Evolutionary conservation across 139 green algal species (phyloP).

Genomic region (Chlorella sp.): DNA sequence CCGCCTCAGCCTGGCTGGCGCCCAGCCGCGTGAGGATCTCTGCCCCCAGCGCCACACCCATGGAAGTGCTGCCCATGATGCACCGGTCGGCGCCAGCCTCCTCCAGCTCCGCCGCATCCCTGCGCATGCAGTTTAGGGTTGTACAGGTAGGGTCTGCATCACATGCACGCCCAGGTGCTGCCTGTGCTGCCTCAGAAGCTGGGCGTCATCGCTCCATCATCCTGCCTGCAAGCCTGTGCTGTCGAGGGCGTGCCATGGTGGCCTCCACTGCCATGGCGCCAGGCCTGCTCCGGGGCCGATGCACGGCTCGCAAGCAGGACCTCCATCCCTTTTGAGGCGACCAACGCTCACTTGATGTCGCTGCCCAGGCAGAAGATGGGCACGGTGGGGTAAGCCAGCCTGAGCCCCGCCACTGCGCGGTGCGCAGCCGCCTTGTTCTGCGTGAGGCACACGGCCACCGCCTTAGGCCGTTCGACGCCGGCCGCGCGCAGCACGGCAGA

Average conservation of each 20-base stretch:
- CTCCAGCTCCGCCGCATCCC: constrained; percentile 70
- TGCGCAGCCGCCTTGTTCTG: constrained; percentile 24
- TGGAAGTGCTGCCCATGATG: constrained; percentile 54
- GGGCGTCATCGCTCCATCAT: background rate
- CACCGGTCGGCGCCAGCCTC: constrained; percentile 62
- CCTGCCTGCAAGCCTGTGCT: background rate
- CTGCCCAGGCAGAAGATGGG: constrained; percentile 73
- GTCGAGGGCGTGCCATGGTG: background rate
- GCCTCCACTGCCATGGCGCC: background rate
- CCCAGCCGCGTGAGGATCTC: constrained; percentile 16
- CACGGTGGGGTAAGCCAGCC: constrained; percentile 53
- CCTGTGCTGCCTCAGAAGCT: background rate
- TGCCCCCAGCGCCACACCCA: constrained; percentile 56
- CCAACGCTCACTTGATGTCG: constrained; percentile 43
- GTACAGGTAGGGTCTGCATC: no score
- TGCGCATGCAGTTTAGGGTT: no score
- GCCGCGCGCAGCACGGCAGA: constrained; percentile 66
- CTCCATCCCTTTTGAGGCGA: background rate
- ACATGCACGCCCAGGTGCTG: background rate
- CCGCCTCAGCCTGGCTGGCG: background rate
- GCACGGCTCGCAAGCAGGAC: background rate
- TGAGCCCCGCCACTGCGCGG: constrained; percentile 50
- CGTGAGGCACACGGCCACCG: constrained; percentile 69
- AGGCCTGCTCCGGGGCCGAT: background rate
- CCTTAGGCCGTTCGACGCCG: constrained; percentile 57